phyloP scores from a whole-genome alignment of 2,329 filamentous ascomycete genomes.

The Alternaria longipes region DNA sequence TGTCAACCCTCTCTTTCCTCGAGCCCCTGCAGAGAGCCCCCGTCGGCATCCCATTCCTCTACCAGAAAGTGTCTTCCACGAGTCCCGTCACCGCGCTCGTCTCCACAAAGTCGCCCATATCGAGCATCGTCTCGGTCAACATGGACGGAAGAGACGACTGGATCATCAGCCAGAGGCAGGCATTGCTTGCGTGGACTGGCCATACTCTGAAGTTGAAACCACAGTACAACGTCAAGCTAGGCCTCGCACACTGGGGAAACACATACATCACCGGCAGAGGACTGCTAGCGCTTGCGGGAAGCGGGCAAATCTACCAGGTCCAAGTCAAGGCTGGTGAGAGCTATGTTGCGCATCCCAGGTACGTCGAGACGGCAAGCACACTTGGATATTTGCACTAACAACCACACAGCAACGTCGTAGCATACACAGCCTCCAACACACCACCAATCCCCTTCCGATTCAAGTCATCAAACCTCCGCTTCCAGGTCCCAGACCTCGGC shows the following conservation, averaged over 20 bases:
- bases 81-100: constrained; percentile 88
- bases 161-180: constrained; percentile 88
- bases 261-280: constrained; percentile 89
- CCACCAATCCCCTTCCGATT: constrained; percentile 87
- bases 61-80: constrained; percentile 86
- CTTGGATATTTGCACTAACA: constrained; percentile 7
- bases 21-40: constrained; percentile 81
- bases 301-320: constrained; percentile 89
- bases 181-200: constrained; percentile 95
- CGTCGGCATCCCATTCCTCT: constrained; percentile 91
- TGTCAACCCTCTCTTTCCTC: constrained; percentile 88
- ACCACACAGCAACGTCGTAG: constrained; percentile 76
- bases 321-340: constrained; percentile 83
- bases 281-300: constrained; percentile 82
- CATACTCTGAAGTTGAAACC: constrained; percentile 82
- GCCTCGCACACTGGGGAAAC: constrained; percentile 89
- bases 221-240: constrained; percentile 76
- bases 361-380: constrained; percentile 21
- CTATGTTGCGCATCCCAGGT: constrained; percentile 85
- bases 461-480: constrained; percentile 75
- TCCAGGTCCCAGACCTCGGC: constrained; percentile 78
- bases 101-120: constrained; percentile 84
- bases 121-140: constrained; percentile 86
- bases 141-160: constrained; percentile 95
- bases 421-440: constrained; percentile 80